Percentiles rank a stretch among this genome's conserved stretches.
Conservation (phyloP, 2,329 filamentous ascomycete genomes). For the Ceratocystiopsis minuta region DNA sequence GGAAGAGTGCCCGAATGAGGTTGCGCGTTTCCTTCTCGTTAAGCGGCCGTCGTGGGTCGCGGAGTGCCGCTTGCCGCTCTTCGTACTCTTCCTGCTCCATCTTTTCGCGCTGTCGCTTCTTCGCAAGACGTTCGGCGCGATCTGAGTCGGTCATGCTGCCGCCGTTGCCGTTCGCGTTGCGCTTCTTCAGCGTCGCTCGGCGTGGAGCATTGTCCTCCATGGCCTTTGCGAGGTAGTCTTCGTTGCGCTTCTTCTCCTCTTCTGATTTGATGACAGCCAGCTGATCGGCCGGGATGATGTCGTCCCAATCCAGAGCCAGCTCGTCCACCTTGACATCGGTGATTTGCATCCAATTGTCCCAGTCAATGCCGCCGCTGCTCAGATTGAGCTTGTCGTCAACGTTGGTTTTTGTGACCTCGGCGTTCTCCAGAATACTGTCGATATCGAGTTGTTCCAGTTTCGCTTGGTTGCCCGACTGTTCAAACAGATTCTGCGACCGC, state of each 20-base stretch:
- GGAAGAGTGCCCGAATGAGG: conserved; percentile 75
- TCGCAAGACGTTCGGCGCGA: conserved; percentile 43
- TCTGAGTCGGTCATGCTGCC: conserved; percentile 28
- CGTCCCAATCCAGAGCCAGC: conserved; percentile 73
- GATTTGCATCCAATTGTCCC: conserved; percentile 94
- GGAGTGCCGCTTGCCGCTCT: conserved; percentile 52
- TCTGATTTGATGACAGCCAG: conserved; percentile 78
- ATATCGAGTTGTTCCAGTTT: conserved; percentile 95
- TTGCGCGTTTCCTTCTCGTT: conserved; percentile 87
- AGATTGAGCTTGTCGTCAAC: conserved; percentile 82
- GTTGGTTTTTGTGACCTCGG: conserved; percentile 92
- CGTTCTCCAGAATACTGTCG: conserved; percentile 89
- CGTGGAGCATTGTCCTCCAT: conserved; percentile 75
- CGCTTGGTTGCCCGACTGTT: conserved; percentile 90
- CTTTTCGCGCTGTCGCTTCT: conserved; percentile 48
- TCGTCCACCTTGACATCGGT: conserved; percentile 92
- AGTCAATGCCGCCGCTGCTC: conserved; percentile 66
- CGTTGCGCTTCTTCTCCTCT: conserved; percentile 68
- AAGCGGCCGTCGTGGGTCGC: conserved; percentile 76
- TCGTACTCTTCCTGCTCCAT: conserved; percentile 57
- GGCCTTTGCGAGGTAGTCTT: conserved; percentile 63
- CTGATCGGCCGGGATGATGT: conserved; percentile 91
- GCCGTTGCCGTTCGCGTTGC: conserved; percentile 18
- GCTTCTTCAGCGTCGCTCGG: conserved; percentile 45
- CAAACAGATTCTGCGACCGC: conserved; percentile 97